These are phyloP conservation scores for Boletales sp. DNA, from an alignment of 768 basidiomycete species.

Conservation along the genomic window DNA sequence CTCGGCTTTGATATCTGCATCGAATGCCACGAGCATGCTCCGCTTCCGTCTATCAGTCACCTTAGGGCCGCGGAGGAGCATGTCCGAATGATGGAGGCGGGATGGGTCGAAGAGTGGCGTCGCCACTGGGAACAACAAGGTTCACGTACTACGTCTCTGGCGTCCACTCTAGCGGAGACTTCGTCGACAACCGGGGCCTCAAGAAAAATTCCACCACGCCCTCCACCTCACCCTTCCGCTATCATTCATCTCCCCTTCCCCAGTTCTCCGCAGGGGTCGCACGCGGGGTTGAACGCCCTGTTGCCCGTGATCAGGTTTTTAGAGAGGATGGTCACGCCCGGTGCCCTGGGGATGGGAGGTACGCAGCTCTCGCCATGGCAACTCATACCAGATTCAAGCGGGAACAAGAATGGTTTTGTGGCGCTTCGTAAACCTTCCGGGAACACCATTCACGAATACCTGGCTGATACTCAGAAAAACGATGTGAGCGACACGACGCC, in stretches of 20 bases:
- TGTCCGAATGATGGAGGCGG: slow-evolving; percentile 56
- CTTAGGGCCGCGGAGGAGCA: slow-evolving; percentile 76
- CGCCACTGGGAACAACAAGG: slow-evolving; percentile 21
- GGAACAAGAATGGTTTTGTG: slow-evolving; percentile 17
- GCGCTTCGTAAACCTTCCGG: slow-evolving; percentile 9
- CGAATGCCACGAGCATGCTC: slow-evolving; percentile 81
- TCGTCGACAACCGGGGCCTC: not conserved
- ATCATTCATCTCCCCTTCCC: slow-evolving; percentile 77
- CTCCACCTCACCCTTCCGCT: slow-evolving; percentile 67
- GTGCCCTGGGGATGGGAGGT: slow-evolving; percentile 12
- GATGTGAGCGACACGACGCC: slow-evolving; percentile 10
- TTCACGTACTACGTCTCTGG: not conserved
- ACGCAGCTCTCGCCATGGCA: slow-evolving; percentile 9
- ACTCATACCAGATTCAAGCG: slow-evolving; percentile 14
- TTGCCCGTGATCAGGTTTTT: slow-evolving; percentile 65
- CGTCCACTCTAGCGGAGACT: no score
- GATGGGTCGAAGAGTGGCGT: slow-evolving; percentile 53
- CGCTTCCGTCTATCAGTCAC: slow-evolving; percentile 65
- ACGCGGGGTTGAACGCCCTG: slow-evolving; percentile 52
- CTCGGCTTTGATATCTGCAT: slow-evolving; percentile 82
- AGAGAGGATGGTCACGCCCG: slow-evolving; percentile 59
- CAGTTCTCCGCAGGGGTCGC: slow-evolving; percentile 54
- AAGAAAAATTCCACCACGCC: slow-evolving; percentile 47
- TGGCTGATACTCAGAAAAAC: slow-evolving; percentile 3
- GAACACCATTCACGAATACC: slow-evolving; percentile 16